Conservation (phyloP, 179 eudicot genomes). For the Nepenthes alata region DNA sequence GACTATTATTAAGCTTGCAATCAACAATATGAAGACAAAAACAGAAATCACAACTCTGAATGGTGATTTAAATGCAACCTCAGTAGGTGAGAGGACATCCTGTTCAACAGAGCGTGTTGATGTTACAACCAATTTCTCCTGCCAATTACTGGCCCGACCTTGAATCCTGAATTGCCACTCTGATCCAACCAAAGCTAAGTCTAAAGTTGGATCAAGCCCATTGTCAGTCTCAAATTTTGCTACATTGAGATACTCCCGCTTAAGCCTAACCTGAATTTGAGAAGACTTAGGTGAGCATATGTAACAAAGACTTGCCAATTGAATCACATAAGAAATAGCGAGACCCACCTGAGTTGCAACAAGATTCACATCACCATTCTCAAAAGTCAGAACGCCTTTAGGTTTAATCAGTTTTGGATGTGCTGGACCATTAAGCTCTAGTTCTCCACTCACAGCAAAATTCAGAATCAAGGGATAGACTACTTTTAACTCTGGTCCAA, state of each 20-base stretch:
- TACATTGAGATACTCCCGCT: slow-evolving; percentile 83
- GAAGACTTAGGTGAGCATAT: slow-evolving; percentile 3
- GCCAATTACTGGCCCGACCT: slow-evolving; percentile 98
- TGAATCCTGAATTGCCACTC: slow-evolving; percentile 99
- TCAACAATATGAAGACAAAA: background rate
- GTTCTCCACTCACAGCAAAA: slow-evolving; percentile 97
- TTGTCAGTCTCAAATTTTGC: slow-evolving; percentile 97
- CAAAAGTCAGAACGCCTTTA: slow-evolving; percentile 77
- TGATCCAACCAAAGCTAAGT: slow-evolving; percentile 93
- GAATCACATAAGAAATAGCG: slow-evolving; percentile 1
- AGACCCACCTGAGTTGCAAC: slow-evolving; percentile 90
- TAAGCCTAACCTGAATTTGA: slow-evolving; percentile 68
- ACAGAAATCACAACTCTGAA: background rate
- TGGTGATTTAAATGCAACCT: slow-evolving; percentile 34
- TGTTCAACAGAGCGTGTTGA: slow-evolving; percentile 96
- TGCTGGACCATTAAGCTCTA: slow-evolving; percentile 83
- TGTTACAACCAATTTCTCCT: slow-evolving; percentile 91
- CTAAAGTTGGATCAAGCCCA: slow-evolving; percentile 88
- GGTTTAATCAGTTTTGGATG: slow-evolving; percentile 93
- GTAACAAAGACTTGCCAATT: background rate
- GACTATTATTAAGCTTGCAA: background rate
- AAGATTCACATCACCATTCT: slow-evolving; percentile 96
- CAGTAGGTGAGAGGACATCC: slow-evolving; percentile 89
- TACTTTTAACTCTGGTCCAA: slow-evolving; percentile 83
- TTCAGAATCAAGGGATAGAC: slow-evolving; percentile 92